Base-by-base conservation (phyloP, 495 filamentous ascomycete genomes). In the Talaromyces borbonicus region DNA sequence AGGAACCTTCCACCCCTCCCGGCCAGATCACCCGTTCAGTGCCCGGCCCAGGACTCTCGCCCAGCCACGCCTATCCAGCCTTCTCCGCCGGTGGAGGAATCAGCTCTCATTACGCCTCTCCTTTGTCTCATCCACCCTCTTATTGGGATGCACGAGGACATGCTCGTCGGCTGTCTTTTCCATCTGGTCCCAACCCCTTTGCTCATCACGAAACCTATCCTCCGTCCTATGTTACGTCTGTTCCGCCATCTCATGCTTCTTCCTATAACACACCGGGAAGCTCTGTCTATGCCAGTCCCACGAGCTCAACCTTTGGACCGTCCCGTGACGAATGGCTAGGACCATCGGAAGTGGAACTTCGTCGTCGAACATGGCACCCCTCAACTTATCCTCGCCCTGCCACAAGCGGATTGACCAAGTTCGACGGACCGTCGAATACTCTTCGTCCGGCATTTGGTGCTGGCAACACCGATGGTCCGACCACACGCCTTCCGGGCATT, bases 321-420 rank as follows among this genome's bases (percentile, higher is more conserved):
- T 75, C 81, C 3, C 71, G 84, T 30, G 71, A 81, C 25, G 85
- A 93, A 33, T 57, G 66, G 1, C 69, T 78, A 4, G 69, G 62
- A 53, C 68, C 75, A 1, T 68, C 78, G 2, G 86, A 90, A 49
- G 80, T 85, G 18, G 84, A 89, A 39, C 81, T 80, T 76, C 79
- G 87, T 49, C 67, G 89, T 47, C 72, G 87, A 38, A 95, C 89
- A 6, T 95, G 89, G 89, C 89, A 95, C 66, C 87, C 86, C 3
- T 84, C 85, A 20, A 84, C 80, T 0, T 81, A 77, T 71, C 74
- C 61, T 59, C 78, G 67, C 47, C 81, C 63, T 59, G 80, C 55
- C 49, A 87, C 71, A 51, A 86, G 69, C 62, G 74, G 69, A 19
- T 54, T 77, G 48, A 73, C 61, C 48, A 76, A 69, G 52, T 74